phyloP scores from a whole-genome alignment of 176 grass and related monocot genomes.

The Phyllostachys edulis region DNA sequence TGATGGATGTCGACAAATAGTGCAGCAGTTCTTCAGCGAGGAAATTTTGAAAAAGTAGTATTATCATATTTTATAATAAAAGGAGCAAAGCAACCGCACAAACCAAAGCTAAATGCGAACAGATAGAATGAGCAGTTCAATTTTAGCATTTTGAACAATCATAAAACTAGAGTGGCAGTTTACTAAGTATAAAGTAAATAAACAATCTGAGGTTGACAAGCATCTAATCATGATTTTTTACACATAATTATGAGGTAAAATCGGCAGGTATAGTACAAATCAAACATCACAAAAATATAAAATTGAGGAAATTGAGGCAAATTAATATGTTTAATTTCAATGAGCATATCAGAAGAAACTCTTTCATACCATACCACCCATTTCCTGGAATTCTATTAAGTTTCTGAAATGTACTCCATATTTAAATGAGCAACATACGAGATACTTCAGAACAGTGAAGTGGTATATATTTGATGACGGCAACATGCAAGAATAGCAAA shows the following conservation, averaged over 20 bases:
- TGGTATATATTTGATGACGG: neutral
- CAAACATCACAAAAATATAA: neutral
- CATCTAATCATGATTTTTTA: neutral
- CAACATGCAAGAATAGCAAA: neutral
- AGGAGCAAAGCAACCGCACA: neutral
- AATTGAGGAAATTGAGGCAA: neutral
- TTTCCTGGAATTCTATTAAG: neutral
- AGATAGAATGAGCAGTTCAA: neutral
- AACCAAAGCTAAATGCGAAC: neutral
- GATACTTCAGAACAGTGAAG: neutral
- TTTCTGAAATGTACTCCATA: neutral
- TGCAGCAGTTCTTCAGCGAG: neutral
- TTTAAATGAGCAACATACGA: neutral
- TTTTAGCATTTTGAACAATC: neutral
- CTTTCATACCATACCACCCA: neutral
- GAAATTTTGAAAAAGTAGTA: neutral
- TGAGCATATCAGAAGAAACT: neutral
- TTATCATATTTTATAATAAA: neutral
- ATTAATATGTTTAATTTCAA: slow-evolving; percentile 5
- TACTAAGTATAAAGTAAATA: neutral
- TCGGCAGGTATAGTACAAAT: neutral
- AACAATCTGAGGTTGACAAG: neutral
- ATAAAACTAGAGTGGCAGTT: neutral
- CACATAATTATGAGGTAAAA: neutral
- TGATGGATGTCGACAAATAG: neutral